Evolutionary conservation across 2,329 filamentous ascomycete genomes (phyloP).

Genomic region (Polytolypa hystricis): DNA sequence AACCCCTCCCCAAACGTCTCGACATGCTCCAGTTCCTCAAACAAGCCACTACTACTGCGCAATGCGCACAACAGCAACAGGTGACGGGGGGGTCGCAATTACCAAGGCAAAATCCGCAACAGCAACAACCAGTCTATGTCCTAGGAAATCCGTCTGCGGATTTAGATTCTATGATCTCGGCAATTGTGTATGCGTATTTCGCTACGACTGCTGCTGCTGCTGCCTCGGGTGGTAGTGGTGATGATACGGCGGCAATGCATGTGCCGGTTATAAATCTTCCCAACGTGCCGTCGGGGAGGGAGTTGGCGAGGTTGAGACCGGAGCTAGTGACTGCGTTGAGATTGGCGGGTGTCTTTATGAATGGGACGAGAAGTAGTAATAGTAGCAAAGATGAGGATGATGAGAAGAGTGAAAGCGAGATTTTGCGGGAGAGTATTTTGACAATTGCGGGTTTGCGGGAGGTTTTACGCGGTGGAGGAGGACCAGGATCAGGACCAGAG

Average conservation of each 20-base stretch:
- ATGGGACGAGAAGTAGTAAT: neutral
- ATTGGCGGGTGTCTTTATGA: conserved; percentile 35
- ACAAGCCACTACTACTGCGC: conserved; percentile 14
- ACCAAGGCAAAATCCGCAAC: neutral
- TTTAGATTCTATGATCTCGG: conserved; percentile 52
- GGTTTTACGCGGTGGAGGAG: conserved; percentile 9
- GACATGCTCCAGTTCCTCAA: conserved; percentile 28
- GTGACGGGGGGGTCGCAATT: too few species aligned
- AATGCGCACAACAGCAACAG: too few species aligned
- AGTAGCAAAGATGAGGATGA: conserved; percentile 12
- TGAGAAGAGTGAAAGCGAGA: conserved; percentile 15
- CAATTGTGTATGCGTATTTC: conserved; percentile 51
- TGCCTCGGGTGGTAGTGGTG: neutral
- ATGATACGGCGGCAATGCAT: conserved; percentile 20
- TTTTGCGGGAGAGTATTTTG: conserved; percentile 26
- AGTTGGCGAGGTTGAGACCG: conserved; percentile 43
- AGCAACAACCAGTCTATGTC: conserved; percentile 26
- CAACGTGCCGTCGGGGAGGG: conserved; percentile 31
- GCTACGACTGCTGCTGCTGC: conserved; percentile 29
- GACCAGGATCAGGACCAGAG: neutral
- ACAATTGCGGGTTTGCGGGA: conserved; percentile 30
- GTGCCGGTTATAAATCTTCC: conserved; percentile 50
- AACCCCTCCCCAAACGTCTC: conserved; percentile 14
- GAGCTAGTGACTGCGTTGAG: conserved; percentile 48
- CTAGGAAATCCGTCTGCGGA: conserved; percentile 40